Conservation (phyloP, 2,329 filamentous ascomycete genomes). For the Whalleya microplaca region DNA sequence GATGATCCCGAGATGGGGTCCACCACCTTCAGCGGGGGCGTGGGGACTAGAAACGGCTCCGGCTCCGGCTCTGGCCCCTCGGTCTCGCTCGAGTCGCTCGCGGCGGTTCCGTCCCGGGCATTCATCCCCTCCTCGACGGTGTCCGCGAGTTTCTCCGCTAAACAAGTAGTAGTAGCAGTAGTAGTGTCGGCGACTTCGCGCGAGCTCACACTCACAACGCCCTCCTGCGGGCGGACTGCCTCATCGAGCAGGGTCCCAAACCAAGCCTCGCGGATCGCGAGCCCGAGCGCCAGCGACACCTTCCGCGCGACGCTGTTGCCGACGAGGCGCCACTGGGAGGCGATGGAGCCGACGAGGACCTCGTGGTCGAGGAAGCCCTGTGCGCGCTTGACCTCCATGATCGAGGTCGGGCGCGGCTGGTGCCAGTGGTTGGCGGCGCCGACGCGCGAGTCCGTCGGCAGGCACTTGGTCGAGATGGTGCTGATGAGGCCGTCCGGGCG, state of each 20-base stretch:
- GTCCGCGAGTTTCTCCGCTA: too few relatives aligned
- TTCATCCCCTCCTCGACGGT: background rate
- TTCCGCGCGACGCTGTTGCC: conserved; percentile 78
- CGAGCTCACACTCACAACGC: background rate
- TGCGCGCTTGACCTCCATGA: conserved; percentile 69
- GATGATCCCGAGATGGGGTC: too few relatives aligned
- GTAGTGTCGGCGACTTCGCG: background rate
- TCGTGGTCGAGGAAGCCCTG: conserved; percentile 75
- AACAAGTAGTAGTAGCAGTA: too few relatives aligned
- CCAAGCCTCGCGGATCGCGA: conserved; percentile 65
- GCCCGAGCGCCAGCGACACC: conserved; percentile 68
- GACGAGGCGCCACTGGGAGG: conserved; percentile 66
- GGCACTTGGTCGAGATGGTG: conserved; percentile 63
- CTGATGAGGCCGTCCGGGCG: conserved; percentile 56
- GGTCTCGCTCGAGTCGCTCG: background rate
- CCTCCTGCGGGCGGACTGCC: conserved; percentile 9
- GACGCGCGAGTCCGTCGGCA: conserved; percentile 56
- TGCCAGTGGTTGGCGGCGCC: conserved; percentile 67
- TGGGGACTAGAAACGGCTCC: conserved; percentile 2
- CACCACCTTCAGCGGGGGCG: conserved; percentile 1
- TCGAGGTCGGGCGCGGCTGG: conserved; percentile 61
- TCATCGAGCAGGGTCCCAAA: conserved; percentile 42
- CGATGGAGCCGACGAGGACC: conserved; percentile 62
- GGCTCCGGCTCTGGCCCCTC: conserved; percentile 6
- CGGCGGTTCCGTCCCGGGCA: background rate